Evolutionary conservation across 73 alveolate species (phyloP), one percentile per base, ranked within the genome.

Genomic region (Diophrys sp.): DNA sequence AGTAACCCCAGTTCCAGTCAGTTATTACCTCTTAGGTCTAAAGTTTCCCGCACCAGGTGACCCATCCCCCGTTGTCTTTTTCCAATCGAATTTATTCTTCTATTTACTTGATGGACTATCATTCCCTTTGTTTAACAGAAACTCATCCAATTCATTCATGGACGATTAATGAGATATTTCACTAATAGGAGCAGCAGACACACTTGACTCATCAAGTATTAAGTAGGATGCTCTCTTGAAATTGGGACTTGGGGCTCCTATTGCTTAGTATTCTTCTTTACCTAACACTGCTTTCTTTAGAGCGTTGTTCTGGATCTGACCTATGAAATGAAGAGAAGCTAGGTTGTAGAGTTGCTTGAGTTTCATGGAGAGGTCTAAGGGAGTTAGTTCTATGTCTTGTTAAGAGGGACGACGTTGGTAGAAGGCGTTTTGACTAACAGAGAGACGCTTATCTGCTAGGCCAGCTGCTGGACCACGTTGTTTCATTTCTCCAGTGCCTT

Each of bases 331-430:
- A 23, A 68, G 18, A 1, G 30, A 32, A n/a, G 57, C 18, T 8
- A 29, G 28, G 32, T 57, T 75, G 68, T 56, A 75, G 69, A 75
- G 75, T 8, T 28, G 33, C 66, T 75, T 75, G 1, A 75, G 26
- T 56, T 75, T 75, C 29, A 56, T 29, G 23, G 83, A 66, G 29
- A 56, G 31, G 33, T 75, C 75, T 62, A 29, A 44, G 0, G 28
- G 54, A 23, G 5, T 14, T 25, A 23, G 31, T n/a, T 73, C 81
- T 27, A 18, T 25, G 27, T 44, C 14, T 25, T 73, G 71, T 27
- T 24, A 25, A 14, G 81, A 73, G 72, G 34, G 73, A 44, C 25
- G 54, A 5, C 73, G 33, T 1, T 25, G 28, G 68, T 54, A 5
- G 5, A 54, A 44, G 28, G 29, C 54, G 56, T 56, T 44, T 53